These are phyloP conservation scores for Talaromyces sp. DNA, from an alignment of 2,329 filamentous ascomycete genomes.

Conservation along the genomic window DNA sequence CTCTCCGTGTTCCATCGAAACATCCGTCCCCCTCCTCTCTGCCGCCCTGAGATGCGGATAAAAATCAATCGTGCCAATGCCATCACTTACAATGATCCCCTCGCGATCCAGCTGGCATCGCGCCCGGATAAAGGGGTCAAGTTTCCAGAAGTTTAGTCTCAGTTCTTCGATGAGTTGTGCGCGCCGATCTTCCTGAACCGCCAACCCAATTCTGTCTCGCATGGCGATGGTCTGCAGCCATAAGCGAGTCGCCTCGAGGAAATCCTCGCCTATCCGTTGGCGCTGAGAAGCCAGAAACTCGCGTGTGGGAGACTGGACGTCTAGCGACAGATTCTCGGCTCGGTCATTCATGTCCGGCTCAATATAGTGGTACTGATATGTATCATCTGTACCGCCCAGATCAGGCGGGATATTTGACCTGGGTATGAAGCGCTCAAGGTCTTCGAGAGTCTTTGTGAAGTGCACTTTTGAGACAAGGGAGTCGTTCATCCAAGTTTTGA, in stretches of 20 bases:
- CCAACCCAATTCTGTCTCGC: slow-evolving; percentile 41
- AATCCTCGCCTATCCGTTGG: slow-evolving; percentile 63
- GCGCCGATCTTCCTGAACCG: slow-evolving; percentile 54
- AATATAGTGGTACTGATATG: slow-evolving; percentile 75
- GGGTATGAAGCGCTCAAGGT: slow-evolving; percentile 72
- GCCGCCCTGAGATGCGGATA: slow-evolving; percentile 48
- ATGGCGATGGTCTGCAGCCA: slow-evolving; percentile 63
- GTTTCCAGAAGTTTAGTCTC: slow-evolving; percentile 74
- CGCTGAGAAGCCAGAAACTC: slow-evolving; percentile 63
- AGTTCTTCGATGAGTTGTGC: slow-evolving; percentile 61
- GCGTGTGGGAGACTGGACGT: slow-evolving; percentile 62
- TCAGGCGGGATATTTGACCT: slow-evolving; percentile 69
- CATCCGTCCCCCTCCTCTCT: background rate
- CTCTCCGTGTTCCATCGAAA: background rate
- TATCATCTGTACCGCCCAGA: slow-evolving; percentile 70
- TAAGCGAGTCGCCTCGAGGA: slow-evolving; percentile 66
- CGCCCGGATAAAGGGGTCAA: slow-evolving; percentile 83
- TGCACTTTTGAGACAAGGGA: slow-evolving; percentile 91
- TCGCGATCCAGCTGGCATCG: slow-evolving; percentile 75
- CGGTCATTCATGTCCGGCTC: slow-evolving; percentile 77
- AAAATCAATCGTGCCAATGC: slow-evolving; percentile 65
- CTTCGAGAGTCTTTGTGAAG: slow-evolving; percentile 75
- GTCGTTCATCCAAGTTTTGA: slow-evolving; percentile 91
- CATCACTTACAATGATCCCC: slow-evolving; percentile 58
- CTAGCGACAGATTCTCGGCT: slow-evolving; percentile 42